Evolutionary conservation across 352 stramenopile species (phyloP).

Genomic region (Phytophthora cajani): DNA sequence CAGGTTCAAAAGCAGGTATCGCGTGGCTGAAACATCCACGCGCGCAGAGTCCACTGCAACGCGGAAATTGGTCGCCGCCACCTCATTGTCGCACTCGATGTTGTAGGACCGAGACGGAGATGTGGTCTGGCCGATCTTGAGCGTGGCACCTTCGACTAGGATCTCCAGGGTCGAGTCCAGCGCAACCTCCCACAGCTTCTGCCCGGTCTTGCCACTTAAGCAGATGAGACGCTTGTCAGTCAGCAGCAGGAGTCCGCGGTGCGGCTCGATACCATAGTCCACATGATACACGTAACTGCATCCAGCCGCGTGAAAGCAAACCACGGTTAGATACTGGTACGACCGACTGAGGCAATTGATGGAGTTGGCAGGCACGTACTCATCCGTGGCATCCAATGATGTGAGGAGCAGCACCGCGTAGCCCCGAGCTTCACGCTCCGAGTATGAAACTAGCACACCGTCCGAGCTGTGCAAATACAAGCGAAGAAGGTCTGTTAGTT

Average conservation of each 20-base stretch:
- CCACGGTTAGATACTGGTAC: neutral
- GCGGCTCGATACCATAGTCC: slow-evolving; percentile 73
- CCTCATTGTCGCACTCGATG: slow-evolving; percentile 75
- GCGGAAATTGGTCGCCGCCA: slow-evolving; percentile 72
- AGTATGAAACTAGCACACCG: slow-evolving; percentile 83
- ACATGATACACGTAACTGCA: slow-evolving; percentile 85
- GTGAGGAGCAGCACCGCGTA: slow-evolving; percentile 83
- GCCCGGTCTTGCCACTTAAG: slow-evolving; percentile 72
- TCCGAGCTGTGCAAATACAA: slow-evolving; percentile 56
- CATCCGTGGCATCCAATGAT: slow-evolving; percentile 75
- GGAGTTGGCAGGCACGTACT: slow-evolving; percentile 57
- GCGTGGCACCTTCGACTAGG: slow-evolving; percentile 35
- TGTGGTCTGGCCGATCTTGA: slow-evolving; percentile 64
- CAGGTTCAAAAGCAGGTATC: slow-evolving; percentile 83
- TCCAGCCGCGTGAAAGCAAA: neutral
- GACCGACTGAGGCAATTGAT: neutral
- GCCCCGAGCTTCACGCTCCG: slow-evolving; percentile 74
- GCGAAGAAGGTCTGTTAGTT: slow-evolving; percentile 7
- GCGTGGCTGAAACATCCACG: slow-evolving; percentile 76
- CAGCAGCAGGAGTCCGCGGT: slow-evolving; percentile 74
- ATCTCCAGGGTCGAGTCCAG: slow-evolving; percentile 83
- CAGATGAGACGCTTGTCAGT: slow-evolving; percentile 87
- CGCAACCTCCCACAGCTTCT: slow-evolving; percentile 84
- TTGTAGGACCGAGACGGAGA: slow-evolving; percentile 61
- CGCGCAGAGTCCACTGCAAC: slow-evolving; percentile 79